Evolutionary conservation across 169 alveolate species (phyloP).

Genomic region (Plasmodium gaboni): DNA sequence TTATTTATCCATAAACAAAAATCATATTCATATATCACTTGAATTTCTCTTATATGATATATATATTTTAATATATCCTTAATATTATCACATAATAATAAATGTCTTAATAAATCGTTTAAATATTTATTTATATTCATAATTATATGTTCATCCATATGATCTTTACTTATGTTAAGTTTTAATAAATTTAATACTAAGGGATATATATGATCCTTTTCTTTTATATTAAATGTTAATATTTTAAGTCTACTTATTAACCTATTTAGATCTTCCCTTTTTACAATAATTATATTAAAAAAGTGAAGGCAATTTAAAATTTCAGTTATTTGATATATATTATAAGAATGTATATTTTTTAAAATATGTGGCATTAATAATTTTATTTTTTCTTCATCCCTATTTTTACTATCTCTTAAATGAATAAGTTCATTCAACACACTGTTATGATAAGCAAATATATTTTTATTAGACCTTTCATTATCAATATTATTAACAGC

Average conservation of each 20-base stretch:
- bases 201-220: constrained; percentile 5
- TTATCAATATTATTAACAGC: background rate
- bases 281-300: constrained; percentile 48
- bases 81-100: constrained; percentile 12
- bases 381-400: constrained; percentile 40
- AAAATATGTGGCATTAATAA: constrained; percentile 17
- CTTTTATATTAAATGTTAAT: constrained; percentile 51
- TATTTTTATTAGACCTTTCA: constrained; percentile 8
- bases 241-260: constrained; percentile 53
- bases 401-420: constrained; percentile 29
- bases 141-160: constrained; percentile 9
- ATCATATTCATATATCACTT: constrained; percentile 26
- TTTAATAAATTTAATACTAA: constrained; percentile 45
- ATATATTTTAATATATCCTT: constrained; percentile 11
- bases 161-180: constrained; percentile 28
- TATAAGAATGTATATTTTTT: constrained; percentile 18
- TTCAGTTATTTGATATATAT: constrained; percentile 34
- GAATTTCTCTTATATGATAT: constrained; percentile 44
- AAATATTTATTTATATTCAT: constrained; percentile 16
- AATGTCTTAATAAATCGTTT: constrained; percentile 20
- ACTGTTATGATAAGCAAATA: background rate
- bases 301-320: constrained; percentile 38
- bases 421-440: constrained; percentile 1
- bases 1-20: constrained; percentile 59
- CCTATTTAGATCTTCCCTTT: constrained; percentile 57